These are phyloP conservation scores for Microascus cirrosus DNA, from an alignment of 2,329 filamentous ascomycete genomes.

Conservation along the genomic window DNA sequence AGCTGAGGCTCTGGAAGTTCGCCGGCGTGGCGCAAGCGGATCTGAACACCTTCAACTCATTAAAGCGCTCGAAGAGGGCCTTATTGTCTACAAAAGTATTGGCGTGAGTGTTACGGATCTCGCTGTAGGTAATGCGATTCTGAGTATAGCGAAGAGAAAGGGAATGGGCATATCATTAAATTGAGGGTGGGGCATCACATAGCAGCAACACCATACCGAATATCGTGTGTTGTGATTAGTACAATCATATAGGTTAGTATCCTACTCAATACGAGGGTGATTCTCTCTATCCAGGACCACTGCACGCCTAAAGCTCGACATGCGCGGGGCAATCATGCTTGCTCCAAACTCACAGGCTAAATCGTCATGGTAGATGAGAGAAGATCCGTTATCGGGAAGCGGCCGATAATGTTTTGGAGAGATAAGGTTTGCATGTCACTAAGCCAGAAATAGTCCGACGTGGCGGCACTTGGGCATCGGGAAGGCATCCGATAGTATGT, in stretches of 20 bases:
- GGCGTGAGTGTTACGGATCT: constrained; percentile 21
- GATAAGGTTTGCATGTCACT: neutral
- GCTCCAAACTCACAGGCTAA: neutral
- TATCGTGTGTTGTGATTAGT: neutral
- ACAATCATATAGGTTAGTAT: neutral
- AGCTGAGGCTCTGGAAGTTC: constrained; percentile 25
- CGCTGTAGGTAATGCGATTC: constrained; percentile 15
- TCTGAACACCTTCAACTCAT: neutral
- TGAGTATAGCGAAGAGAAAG: constrained; percentile 14
- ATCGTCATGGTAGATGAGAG: neutral
- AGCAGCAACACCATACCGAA: neutral
- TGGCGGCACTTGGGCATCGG: neutral
- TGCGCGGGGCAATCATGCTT: too few species aligned
- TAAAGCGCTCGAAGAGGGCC: constrained; percentile 11
- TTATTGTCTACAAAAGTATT: constrained; percentile 12
- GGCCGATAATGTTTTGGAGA: neutral
- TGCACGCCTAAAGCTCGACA: too few species aligned
- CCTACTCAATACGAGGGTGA: too few species aligned
- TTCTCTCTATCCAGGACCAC: too few species aligned
- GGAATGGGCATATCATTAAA: constrained; percentile 13
- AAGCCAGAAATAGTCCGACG: neutral
- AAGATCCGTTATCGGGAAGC: neutral
- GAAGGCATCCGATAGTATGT: neutral
- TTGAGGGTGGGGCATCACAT: neutral
- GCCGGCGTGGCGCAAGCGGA: neutral